A percentile compares a stretch with the other conserved stretches of the same genome.
These are phyloP conservation scores for Sapria himalayana DNA, from an alignment of 345 rosid species.

Conservation along the genomic window DNA sequence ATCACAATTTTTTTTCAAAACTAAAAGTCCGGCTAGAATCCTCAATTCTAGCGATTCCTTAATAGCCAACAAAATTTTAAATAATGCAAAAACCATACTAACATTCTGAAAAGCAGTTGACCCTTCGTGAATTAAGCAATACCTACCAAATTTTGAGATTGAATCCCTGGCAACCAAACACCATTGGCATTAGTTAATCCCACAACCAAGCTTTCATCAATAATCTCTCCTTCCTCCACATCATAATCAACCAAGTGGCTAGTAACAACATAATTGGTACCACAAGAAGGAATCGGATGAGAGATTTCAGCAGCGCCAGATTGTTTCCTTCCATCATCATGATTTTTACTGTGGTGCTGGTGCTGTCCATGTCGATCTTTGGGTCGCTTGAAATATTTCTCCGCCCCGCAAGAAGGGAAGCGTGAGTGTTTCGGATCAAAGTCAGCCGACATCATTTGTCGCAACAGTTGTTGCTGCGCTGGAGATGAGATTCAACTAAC, in stretches of 20 bases:
- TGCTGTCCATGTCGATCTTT: slow-evolving; percentile 55
- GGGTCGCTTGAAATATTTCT: slow-evolving; percentile 50
- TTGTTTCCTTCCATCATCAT: slow-evolving; percentile 21
- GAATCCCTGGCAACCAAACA: slow-evolving; percentile 11
- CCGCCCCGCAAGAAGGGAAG: slow-evolving; percentile 25
- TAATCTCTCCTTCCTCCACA: slow-evolving; percentile 96
- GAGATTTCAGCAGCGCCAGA: slow-evolving; percentile 13
- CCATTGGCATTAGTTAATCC: slow-evolving; percentile 17
- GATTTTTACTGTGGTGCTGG: slow-evolving; percentile 46
- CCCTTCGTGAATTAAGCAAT: too few species aligned
- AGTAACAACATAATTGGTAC: slow-evolving; percentile 8
- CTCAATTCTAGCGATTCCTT: too few species aligned
- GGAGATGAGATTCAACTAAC: slow-evolving; percentile 18
- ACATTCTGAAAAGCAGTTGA: slow-evolving; percentile 9
- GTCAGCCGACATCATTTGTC: slow-evolving; percentile 16
- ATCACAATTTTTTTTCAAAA: too few species aligned
- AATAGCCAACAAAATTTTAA: slow-evolving; percentile 7
- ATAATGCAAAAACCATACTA: neutral
- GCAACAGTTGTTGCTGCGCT: slow-evolving; percentile 11
- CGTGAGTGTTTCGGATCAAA: slow-evolving; percentile 59
- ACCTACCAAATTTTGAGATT: slow-evolving; percentile 43
- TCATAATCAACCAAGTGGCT: slow-evolving; percentile 30
- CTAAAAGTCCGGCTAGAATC: too few species aligned
- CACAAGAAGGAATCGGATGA: slow-evolving; percentile 11
- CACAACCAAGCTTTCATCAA: slow-evolving; percentile 32